Conservation (phyloP, 2,329 filamentous ascomycete species). For the Huntiella abstrusa region DNA sequence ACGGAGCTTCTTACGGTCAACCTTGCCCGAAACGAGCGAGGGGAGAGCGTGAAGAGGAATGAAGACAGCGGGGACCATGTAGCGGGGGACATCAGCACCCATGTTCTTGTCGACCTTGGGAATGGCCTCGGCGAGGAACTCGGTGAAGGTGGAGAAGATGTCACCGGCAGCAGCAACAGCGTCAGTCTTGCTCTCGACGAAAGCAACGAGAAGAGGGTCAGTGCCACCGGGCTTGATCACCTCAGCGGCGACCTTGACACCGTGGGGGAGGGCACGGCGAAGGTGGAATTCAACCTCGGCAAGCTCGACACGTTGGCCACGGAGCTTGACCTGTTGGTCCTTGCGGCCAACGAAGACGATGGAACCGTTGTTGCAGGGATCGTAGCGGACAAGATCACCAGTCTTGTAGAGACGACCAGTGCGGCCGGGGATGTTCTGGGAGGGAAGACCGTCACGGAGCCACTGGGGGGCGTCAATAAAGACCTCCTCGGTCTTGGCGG, state of each 20-base stretch:
- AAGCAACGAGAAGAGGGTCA: constrained; percentile 28
- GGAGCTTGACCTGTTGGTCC: constrained; percentile 49
- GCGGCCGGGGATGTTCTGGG: constrained; percentile 18
- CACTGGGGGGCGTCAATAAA: constrained; percentile 39
- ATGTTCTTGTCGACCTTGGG: constrained; percentile 18
- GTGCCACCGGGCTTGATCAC: constrained; percentile 27
- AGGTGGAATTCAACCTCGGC: constrained; percentile 33
- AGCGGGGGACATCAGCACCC: constrained; percentile 21
- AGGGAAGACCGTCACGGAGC: constrained; percentile 23
- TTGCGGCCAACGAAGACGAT: constrained; percentile 42
- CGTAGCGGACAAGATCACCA: constrained; percentile 38
- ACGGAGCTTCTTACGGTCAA: constrained; percentile 28
- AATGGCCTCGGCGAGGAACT: constrained; percentile 18
- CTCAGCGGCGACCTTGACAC: constrained; percentile 27
- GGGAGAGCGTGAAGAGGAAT: constrained; percentile 28
- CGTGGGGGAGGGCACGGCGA: constrained; percentile 23
- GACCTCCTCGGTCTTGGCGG: constrained; percentile 34
- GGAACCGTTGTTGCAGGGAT: constrained; percentile 31
- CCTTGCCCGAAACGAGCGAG: constrained; percentile 29
- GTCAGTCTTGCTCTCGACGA: constrained; percentile 19
- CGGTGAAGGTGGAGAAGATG: constrained; percentile 17
- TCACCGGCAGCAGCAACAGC: constrained; percentile 14
- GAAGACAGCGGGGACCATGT: constrained; percentile 31
- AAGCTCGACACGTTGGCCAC: constrained; percentile 46
- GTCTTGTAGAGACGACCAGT: constrained; percentile 36